These are phyloP conservation scores for Syzygium aromaticum DNA, from an alignment of 345 rosid species.

Conservation along the genomic window DNA sequence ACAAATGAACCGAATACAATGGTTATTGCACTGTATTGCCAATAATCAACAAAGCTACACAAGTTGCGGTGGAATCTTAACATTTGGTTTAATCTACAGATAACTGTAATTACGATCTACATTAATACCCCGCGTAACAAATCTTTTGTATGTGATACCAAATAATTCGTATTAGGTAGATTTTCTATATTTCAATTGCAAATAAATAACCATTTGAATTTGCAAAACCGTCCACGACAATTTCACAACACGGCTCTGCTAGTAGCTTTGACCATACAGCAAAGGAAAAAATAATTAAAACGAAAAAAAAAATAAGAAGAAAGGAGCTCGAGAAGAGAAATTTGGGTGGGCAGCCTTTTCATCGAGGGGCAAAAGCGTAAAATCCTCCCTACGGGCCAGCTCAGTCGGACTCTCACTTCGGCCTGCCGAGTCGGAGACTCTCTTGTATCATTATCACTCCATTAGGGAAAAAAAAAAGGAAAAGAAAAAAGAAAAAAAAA, in stretches of 20 bases:
- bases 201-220: neutral
- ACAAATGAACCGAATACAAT: fast-evolving
- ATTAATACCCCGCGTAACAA: neutral
- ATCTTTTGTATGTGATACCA: neutral
- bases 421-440: neutral
- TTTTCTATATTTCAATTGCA: neutral
- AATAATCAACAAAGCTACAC: fast-evolving
- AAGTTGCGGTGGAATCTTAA: neutral
- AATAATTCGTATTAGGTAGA: neutral
- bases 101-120: neutral
- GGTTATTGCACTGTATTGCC: neutral
- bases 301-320: neutral
- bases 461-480: neutral
- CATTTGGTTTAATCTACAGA: neutral
- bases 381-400: neutral
- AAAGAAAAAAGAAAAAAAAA: too few species aligned
- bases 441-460: neutral
- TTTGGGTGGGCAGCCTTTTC: neutral
- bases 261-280: neutral
- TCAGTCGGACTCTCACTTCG: neutral
- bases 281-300: neutral
- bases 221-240: neutral
- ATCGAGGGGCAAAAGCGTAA: neutral
- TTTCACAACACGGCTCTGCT: neutral
- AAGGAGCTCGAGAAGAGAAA: neutral